Evolutionary conservation across 2,329 filamentous ascomycete genomes (phyloP).

Genomic region (Colletotrichum aenigma): DNA sequence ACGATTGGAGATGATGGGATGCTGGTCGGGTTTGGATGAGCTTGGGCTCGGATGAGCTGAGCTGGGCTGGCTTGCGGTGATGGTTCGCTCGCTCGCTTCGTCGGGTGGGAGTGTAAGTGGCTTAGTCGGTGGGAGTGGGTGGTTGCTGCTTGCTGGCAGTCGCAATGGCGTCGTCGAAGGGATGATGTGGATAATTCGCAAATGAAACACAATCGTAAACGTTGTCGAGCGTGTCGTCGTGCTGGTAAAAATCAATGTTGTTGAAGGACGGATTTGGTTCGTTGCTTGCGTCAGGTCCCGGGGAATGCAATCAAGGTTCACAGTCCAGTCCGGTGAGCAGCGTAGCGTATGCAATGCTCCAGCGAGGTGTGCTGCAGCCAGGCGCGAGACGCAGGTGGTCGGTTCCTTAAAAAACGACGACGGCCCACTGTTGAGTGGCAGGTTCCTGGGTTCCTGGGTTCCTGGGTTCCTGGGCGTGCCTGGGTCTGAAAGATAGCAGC

Average conservation of each 20-base stretch:
- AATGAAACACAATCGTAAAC: neutral
- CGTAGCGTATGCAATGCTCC: neutral
- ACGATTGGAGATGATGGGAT: neutral
- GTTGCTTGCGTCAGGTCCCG: neutral
- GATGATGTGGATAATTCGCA: neutral
- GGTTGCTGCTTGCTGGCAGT: neutral
- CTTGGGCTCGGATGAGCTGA: neutral
- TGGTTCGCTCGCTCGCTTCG: neutral
- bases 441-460: neutral
- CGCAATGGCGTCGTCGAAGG: neutral
- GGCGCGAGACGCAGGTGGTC: neutral
- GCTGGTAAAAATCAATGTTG: neutral
- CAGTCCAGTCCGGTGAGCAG: neutral
- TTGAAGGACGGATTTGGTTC: neutral
- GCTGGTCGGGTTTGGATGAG: conserved; percentile 1
- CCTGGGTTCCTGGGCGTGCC: neutral
- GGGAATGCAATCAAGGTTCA: neutral
- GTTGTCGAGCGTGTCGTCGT: neutral
- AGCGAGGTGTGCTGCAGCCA: neutral
- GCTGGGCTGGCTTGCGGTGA: neutral
- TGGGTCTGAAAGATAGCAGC: neutral
- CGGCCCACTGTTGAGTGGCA: neutral
- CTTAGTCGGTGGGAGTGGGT: neutral
- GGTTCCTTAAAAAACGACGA: neutral
- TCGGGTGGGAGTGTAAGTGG: neutral